Evolutionary conservation across 768 basidiomycete species (phyloP).

Genomic region (Tremella yokohamensis): DNA sequence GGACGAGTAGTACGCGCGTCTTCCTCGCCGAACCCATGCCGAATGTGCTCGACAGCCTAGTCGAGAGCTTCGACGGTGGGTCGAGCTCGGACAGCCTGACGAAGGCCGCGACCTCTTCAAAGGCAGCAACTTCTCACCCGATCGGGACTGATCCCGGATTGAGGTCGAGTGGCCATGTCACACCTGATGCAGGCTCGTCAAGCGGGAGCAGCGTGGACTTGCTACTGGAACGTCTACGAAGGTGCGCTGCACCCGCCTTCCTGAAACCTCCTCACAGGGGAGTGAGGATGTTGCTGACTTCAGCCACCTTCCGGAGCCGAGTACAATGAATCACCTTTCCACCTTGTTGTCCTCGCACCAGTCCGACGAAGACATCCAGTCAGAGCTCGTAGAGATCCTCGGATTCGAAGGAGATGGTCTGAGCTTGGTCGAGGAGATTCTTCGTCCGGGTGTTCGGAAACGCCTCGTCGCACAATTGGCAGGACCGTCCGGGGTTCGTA

Average conservation of each 20-base stretch:
- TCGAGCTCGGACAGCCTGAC: too few species aligned
- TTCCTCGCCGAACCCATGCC: background rate
- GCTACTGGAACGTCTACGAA: background rate
- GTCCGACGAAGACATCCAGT: constrained; percentile 68
- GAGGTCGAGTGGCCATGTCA: background rate
- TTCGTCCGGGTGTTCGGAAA: constrained; percentile 57
- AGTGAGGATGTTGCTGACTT: constrained; percentile 11
- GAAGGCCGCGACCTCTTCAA: too few species aligned
- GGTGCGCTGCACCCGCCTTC: background rate
- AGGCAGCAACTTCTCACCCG: too few species aligned
- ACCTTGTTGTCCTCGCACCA: constrained; percentile 25
- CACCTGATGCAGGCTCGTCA: background rate
- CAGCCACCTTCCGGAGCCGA: constrained; percentile 36
- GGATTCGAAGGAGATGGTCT: constrained; percentile 72
- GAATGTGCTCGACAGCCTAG: background rate
- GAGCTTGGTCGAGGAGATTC: constrained; percentile 68
- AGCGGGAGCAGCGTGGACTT: too few species aligned
- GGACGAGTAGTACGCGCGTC: background rate
- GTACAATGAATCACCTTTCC: constrained; percentile 27
- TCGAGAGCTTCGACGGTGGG: too few species aligned
- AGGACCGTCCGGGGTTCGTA: background rate
- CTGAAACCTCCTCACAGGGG: background rate
- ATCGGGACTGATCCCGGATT: too few species aligned
- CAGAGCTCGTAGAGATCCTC: constrained; percentile 70
- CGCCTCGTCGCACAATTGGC: constrained; percentile 49